Evolutionary conservation across 2,329 filamentous ascomycete species (phyloP), one percentile per base, ranked within the genome.

Genomic region (Fusarium decemcellulare): DNA sequence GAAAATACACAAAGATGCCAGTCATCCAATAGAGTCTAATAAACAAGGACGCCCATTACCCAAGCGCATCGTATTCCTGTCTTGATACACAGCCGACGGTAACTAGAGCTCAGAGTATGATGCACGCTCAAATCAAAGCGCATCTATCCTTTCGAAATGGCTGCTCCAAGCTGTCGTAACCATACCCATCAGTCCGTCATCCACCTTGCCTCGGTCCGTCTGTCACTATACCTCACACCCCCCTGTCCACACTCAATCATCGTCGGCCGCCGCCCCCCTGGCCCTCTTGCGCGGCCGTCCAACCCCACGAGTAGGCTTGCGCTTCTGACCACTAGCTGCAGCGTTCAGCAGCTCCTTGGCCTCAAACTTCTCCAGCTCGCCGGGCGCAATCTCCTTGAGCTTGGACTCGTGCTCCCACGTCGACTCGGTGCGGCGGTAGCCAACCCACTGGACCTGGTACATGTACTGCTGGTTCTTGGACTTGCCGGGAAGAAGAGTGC

Each of bases 381-480:
- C 68, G 1, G 73, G 73, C 1, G 73, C 73, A 39, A 75, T 73
- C 46, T 61, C 51, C 32, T 61, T 61, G 10, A 75, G 56, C 59
- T 73, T 72, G 9, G 56, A 44, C 15, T 74, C 72, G 37, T 71
- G 62, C 67, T 75, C 73, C 62, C 59, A 68, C 18, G 73, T 72
- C 6, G 71, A 69, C n/a, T 75, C 71, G 18, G 47, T 47, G 27
- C 51, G 67, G 23, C 70, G 66, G 56, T 75, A 75, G 1, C 73
- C 73, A 29, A 74, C 72, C 73, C 73, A 75, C 53, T 75, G 73
- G 1, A 75, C 72, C 53, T 74, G 56, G 36, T 73, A 74, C 65
- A 69, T 72, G 51, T 60, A 68, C 42, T 65, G 58, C 10, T 57
- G 34, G 29, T 61, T 62, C 57, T 72, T 72, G 29, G 58, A 43